Conservation (phyloP, 2,329 filamentous ascomycete genomes). For the Exophiala dermatitidis region DNA sequence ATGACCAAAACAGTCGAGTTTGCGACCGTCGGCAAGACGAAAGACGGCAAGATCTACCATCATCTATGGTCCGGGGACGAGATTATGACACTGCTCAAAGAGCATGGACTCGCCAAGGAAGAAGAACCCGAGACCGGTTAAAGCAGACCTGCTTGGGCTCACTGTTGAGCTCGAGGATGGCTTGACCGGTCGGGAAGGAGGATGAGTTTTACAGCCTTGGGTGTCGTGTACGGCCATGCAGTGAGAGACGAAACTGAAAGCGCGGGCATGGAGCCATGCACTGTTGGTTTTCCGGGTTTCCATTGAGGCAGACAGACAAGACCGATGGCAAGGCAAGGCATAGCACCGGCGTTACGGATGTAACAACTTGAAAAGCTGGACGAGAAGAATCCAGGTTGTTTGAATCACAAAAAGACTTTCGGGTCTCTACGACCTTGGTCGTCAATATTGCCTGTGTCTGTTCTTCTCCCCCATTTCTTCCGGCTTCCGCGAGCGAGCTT, state of each 20-base stretch:
- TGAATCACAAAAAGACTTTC: too few relatives aligned
- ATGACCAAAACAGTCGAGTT: slow-evolving; percentile 68
- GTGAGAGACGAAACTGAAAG: too few relatives aligned
- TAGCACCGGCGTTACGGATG: slow-evolving; percentile 22
- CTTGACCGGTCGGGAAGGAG: too few relatives aligned
- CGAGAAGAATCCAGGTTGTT: background rate
- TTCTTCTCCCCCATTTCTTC: too few relatives aligned
- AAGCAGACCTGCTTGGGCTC: background rate
- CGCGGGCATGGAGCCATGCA: too few relatives aligned
- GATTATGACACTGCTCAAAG: slow-evolving; percentile 86
- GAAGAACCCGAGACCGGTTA: slow-evolving; percentile 58
- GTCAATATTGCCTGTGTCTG: too few relatives aligned
- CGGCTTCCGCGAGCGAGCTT: too few relatives aligned
- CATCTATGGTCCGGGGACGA: slow-evolving; percentile 95
- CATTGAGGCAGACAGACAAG: background rate
- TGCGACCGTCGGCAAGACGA: slow-evolving; percentile 91
- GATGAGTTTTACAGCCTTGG: too few relatives aligned
- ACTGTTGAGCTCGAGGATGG: too few relatives aligned
- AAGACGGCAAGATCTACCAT: slow-evolving; percentile 95
- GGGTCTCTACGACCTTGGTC: too few relatives aligned
- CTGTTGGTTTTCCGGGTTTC: too few relatives aligned
- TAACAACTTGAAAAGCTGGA: background rate
- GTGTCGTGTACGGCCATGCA: too few relatives aligned
- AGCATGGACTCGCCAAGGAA: slow-evolving; percentile 88
- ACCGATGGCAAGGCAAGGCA: slow-evolving; percentile 10